Base-by-base conservation (phyloP, 176 grass and related monocot species). In the Lolium rigidum region DNA sequence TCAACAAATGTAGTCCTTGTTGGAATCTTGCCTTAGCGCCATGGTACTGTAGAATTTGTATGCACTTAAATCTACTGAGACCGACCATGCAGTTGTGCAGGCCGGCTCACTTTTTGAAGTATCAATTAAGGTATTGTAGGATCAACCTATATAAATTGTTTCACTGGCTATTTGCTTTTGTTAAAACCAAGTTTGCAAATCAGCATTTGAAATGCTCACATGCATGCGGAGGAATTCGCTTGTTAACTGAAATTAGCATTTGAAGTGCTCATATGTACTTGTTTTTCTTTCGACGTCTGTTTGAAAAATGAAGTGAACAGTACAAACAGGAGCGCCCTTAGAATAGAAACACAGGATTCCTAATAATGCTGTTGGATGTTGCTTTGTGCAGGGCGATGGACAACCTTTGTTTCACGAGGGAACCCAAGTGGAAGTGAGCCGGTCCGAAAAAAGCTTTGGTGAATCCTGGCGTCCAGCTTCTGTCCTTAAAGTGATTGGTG, bases 371-470 rank as follows among this genome's bases (percentile, higher is more conserved):
- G n/a, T 62, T 78, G 1, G 31, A 35, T 35, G 31, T 35, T 35
- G 2, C 51, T 70, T 50, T 21, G 0, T 78, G 54, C 88, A 90
- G 88, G 73, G 78, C 18, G 20, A 70, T 78, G 71, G 44, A 78
- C 16, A 3, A 3, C 26, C 83, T 13, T 35, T 70, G 58, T 83
- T 83, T 35, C 8, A 8, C 44, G 79, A 70, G 47, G 84, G 84
- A 86, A 64, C 22, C 44, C 43, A 86, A 82, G 79, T 90, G 63
- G 79, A 90, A 90, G 84, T 90, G 69, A 89, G 88, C 76, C 13
- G 17, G 10, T 79, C 52, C 62, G 47, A 38, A 10, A 51, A 81
- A 75, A 72, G 7, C 20, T 78, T 86, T 0, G 44, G 88, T 3
- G 24, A 72, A 69, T 79, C 38, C 47, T 90, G 84, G 88, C 78